Percentiles rank a stretch among this genome's conserved stretches.
phyloP scores from a whole-genome alignment of 1,284 basidiomycete species.

The Naganishia cerealis region DNA sequence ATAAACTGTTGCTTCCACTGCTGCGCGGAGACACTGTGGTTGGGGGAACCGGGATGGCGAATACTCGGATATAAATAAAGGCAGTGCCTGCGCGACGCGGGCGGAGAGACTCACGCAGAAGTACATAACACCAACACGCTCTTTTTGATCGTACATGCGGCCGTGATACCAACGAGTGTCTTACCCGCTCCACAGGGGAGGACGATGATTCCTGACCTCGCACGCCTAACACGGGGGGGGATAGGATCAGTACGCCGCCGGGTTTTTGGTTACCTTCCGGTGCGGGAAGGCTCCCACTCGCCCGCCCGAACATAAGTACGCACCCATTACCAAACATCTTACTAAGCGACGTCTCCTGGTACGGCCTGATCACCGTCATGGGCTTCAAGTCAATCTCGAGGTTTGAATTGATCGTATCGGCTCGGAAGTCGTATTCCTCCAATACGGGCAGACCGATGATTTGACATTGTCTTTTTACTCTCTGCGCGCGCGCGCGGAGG shows the following conservation, averaged over 20 bases:
- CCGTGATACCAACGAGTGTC: constrained; percentile 97
- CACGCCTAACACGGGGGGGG: constrained; percentile 63
- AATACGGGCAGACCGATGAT: constrained; percentile 94
- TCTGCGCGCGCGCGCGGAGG: constrained; percentile 56
- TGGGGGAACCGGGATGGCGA: constrained; percentile 33
- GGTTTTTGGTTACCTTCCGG: too few species aligned
- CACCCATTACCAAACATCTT: constrained; percentile 99
- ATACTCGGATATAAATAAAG: background rate
- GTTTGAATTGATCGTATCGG: constrained; percentile 89
- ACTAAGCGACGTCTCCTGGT: constrained; percentile 92
- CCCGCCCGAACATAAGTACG: constrained; percentile 65
- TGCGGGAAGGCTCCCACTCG: too few species aligned
- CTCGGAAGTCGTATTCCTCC: constrained; percentile 96
- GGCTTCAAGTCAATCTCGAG: constrained; percentile 96
- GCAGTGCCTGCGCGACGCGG: background rate
- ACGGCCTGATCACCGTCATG: constrained; percentile 89
- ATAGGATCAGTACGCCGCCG: too few species aligned
- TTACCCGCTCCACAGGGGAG: constrained; percentile 98
- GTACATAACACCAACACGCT: constrained; percentile 97
- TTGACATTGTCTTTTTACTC: constrained; percentile 88
- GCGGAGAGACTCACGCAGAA: constrained; percentile 70
- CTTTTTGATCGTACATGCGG: constrained; percentile 98
- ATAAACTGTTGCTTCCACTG: constrained; percentile 98
- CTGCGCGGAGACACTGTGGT: constrained; percentile 82
- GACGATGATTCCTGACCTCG: constrained; percentile 96